These are phyloP conservation scores for Tremella yokohamensis DNA, from an alignment of 768 basidiomycete genomes.

Conservation along the genomic window DNA sequence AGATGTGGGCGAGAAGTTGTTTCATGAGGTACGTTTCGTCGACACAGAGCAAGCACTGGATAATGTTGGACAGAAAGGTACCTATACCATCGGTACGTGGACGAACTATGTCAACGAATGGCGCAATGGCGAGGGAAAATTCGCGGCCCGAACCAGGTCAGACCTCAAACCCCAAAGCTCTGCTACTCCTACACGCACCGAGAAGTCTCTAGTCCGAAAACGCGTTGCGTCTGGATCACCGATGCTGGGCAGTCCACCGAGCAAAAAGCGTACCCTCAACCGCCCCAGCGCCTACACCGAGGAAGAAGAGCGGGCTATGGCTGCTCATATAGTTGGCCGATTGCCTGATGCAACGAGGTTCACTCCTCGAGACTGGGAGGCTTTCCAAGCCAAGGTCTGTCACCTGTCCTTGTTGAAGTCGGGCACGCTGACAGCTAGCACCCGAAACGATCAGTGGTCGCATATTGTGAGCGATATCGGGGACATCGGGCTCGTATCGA, in stretches of 20 bases:
- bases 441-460: conserved; percentile 5
- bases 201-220: not conserved
- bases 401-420: not conserved
- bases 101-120: conserved; percentile 3
- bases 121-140: not conserved
- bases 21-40: too few species aligned
- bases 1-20: too few species aligned
- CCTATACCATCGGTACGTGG: not conserved
- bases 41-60: not conserved
- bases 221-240: not conserved
- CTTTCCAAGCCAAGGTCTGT: conserved; percentile 1
- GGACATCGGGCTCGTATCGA: conserved; percentile 13
- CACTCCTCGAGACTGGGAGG: conserved; percentile 11
- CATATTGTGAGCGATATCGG: conserved; percentile 15
- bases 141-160: not conserved
- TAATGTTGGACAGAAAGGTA: conserved; percentile 2
- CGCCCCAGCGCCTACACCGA: conserved; percentile 12
- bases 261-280: not conserved
- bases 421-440: not conserved
- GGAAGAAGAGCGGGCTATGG: conserved; percentile 19
- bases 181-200: not conserved
- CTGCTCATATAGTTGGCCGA: conserved; percentile 15
- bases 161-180: too few species aligned
- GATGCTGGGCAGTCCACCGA: not conserved
- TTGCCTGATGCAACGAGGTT: conserved; percentile 6